Base-by-base conservation (phyloP, 2,329 filamentous ascomycete genomes). In the Neophaeococcomyces mojaviensis region DNA sequence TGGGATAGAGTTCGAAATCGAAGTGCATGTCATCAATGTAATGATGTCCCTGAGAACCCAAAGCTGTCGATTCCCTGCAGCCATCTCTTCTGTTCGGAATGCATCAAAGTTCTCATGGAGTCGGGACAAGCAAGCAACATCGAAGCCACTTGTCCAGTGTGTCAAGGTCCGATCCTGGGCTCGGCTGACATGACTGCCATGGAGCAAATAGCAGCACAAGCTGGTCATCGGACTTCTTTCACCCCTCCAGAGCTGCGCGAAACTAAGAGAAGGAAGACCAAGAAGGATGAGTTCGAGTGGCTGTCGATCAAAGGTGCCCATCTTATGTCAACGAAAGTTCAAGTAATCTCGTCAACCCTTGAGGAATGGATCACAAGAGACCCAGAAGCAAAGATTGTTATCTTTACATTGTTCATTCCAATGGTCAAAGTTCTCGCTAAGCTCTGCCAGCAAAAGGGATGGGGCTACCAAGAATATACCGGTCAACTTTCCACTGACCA, bases 321-420 rank as follows among this genome's bases (percentile, higher is more conserved):
- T 0, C 60, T 67, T 28, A 63, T 64, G 0, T 62, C 62, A n/a
- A 61, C 68, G 0, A 72, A 72, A 51, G 56, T 68, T 1, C 59
- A 55, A 3, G 63, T 32, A 19, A 37, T 44, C 33, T 36, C 33
- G 19, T 31, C 20, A 2, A 20, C 22, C 22, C 46, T 72, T 3
- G 44, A 67, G 2, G 59, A 65, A 9, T 71, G 68, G 58, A 58
- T 71, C 10, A 38, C 61, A 1, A 64, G 73, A 10, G 68, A 72
- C 3, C 64, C 66, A 0, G 42, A 64, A 0, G 68, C 69, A 33
- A 82, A 83, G 59, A 70, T 81, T 37, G 76, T 76, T 47, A 61
- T 82, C 37, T 83, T 80, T 52, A 77, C 73, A 0, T 77, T 82
- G 52, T 83, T 78, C 49, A 59, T 75, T 2, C 62, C 68, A 2